Evolutionary conservation across 75 land plant genomes (phyloP).

Genomic region (Picea glauca): DNA sequence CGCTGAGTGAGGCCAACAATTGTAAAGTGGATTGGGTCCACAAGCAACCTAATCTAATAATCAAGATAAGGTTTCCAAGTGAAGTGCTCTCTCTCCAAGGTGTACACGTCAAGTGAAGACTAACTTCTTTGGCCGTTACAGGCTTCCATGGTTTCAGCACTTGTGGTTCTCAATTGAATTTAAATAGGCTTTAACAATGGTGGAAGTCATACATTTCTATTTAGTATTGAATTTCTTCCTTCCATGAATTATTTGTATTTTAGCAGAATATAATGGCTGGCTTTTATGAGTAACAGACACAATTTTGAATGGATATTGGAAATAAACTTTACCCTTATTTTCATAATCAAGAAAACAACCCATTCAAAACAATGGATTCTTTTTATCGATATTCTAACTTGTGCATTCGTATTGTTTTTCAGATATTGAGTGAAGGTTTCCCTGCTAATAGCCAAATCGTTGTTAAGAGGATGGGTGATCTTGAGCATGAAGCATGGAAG

Average conservation of each 20-base stretch:
- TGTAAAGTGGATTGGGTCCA: too few relatives aligned
- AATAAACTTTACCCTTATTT: not conserved
- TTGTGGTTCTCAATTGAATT: not conserved
- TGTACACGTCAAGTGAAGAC: too few relatives aligned
- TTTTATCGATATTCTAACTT: not conserved
- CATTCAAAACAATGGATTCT: not conserved
- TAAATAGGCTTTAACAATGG: not conserved
- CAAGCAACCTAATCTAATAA: too few relatives aligned
- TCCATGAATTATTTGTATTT: not conserved
- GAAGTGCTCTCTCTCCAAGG: too few relatives aligned
- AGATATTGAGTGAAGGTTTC: not conserved
- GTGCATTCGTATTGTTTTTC: not conserved
- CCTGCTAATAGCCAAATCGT: not conserved
- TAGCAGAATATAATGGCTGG: not conserved
- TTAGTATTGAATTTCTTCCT: not conserved
- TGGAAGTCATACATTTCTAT: not conserved
- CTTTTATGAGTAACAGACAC: not conserved
- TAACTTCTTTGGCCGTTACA: too few relatives aligned
- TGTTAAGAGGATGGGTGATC: slow-evolving; percentile 3
- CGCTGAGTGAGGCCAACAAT: too few relatives aligned
- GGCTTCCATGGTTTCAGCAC: too few relatives aligned
- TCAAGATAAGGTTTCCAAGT: too few relatives aligned
- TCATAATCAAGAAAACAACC: not conserved
- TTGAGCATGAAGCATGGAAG: not conserved
- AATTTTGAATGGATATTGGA: not conserved